phyloP scores from a whole-genome alignment of 192 early-diverging fungal genomes.

The Podila minutissima region DNA sequence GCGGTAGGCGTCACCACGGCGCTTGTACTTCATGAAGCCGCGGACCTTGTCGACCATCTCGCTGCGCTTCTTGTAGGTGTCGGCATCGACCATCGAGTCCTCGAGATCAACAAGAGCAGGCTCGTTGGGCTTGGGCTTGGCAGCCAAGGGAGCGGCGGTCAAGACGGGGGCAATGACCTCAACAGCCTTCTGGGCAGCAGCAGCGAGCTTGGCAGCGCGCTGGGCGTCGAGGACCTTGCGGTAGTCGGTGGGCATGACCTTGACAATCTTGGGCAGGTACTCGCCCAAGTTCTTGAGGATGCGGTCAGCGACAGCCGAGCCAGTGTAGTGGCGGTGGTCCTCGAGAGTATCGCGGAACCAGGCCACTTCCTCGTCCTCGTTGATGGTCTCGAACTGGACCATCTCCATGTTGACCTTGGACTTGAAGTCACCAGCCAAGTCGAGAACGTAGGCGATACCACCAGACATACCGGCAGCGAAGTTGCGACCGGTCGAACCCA shows the following conservation, averaged over 20 bases:
- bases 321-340: slow-evolving; percentile 85
- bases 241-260: slow-evolving; percentile 96
- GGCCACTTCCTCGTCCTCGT: slow-evolving; percentile 76
- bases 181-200: slow-evolving; percentile 17
- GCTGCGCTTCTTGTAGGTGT: slow-evolving; percentile 72
- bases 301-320: slow-evolving; percentile 77
- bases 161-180: slow-evolving; percentile 45
- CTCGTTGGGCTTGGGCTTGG: slow-evolving; percentile 59
- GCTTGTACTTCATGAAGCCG: slow-evolving; percentile 96
- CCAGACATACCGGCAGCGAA: slow-evolving; percentile 99
- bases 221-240: slow-evolving; percentile 79
- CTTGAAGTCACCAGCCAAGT: slow-evolving; percentile 69
- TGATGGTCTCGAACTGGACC: slow-evolving; percentile 87
- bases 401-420: slow-evolving; percentile 90
- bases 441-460: slow-evolving; percentile 95
- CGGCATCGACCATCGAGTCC: slow-evolving; percentile 86
- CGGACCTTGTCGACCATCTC: slow-evolving; percentile 91
- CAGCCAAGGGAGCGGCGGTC: slow-evolving; percentile 43
- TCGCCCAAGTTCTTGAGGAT: slow-evolving; percentile 77
- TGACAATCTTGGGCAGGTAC: slow-evolving; percentile 85
- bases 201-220: slow-evolving; percentile 54
- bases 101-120: slow-evolving; percentile 86
- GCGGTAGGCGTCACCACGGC: slow-evolving; percentile 89
- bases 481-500: slow-evolving; percentile 93
- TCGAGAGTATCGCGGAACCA: slow-evolving; percentile 82